Evolutionary conservation across 2,329 filamentous ascomycete genomes (phyloP), one percentile per base, ranked within the genome.

Genomic region (Stachybotrys chlorohalonatus): DNA sequence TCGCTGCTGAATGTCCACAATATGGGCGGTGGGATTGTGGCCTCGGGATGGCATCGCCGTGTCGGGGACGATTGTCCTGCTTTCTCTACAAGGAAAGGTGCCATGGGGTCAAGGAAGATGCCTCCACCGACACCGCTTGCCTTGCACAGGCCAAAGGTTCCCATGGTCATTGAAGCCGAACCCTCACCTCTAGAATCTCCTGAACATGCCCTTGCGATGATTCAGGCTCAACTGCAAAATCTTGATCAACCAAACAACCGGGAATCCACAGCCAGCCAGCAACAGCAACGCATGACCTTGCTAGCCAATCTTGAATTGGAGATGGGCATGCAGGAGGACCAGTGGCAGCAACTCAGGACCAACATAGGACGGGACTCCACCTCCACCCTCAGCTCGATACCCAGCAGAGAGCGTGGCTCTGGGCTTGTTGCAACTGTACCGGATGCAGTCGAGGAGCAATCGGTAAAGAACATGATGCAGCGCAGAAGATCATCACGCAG

Each of bases 231-330:
- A 60, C 70, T 84, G 17, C 70, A 68, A 56, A 75, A 73, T 45
- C 68, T 81, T 8, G 79, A 82, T 17, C 63, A 74, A 52, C 63
- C 72, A 5, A 68, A 66, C 36, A 60, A 63, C 39, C 69, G 69
- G 13, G 66, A 66, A 1, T 57, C 51, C 31, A 56, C 49, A 42
- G 64, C 63, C 7, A 42, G 36, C 36, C 9, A 42, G 36, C 57
- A 74, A 31, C 68, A 70, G 13, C 71, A 72, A 54, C 71, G 75
- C 31, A 67, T 79, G 55, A 74, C 72, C 39, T 71, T 85, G 3
- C 69, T 87, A 1, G 77, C 81, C 36, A 78, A 82, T 56, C 69
- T 87, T 1, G 84, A 87, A 62, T 72, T 71, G 57, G 84, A 87
- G 65, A 82, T 86, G 75, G 80, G 77, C 1, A 66, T 75, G 58